phyloP scores from a whole-genome alignment of 352 stramenopile genomes.

The Phytophthora sansomeana region DNA sequence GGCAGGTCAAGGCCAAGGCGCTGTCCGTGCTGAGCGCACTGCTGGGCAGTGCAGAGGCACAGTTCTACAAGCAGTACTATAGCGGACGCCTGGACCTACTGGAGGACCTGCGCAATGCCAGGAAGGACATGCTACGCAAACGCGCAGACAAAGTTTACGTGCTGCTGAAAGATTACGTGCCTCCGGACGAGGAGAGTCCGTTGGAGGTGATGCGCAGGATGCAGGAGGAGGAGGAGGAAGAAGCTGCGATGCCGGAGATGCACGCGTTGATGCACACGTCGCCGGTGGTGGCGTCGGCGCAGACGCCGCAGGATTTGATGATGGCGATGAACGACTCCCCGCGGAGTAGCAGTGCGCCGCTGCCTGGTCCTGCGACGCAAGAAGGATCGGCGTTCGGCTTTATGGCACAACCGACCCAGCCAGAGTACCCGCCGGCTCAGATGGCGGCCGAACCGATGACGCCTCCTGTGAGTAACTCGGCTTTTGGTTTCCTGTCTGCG shows the following conservation, averaged over 20 bases:
- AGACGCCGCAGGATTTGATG: constrained; percentile 37
- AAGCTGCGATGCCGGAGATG: constrained; percentile 19
- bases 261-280: constrained; percentile 50
- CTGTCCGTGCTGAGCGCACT: constrained; percentile 78
- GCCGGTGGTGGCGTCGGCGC: constrained; percentile 44
- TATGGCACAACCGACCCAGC: constrained; percentile 20
- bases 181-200: constrained; percentile 33
- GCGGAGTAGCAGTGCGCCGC: constrained; percentile 44
- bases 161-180: constrained; percentile 42
- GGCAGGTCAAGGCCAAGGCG: constrained; percentile 86
- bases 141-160: constrained; percentile 78
- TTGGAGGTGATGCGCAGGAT: constrained; percentile 45
- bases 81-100: constrained; percentile 54
- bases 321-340: constrained; percentile 44
- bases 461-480: constrained; percentile 39
- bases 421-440: constrained; percentile 25
- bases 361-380: constrained; percentile 31
- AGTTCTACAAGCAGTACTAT: constrained; percentile 82
- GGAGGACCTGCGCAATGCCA: constrained; percentile 60
- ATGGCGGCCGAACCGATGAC: constrained; percentile 41
- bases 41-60: constrained; percentile 59
- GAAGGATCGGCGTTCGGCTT: constrained; percentile 46
- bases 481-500: constrained; percentile 47
- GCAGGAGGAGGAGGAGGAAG: constrained; percentile 44
- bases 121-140: constrained; percentile 80